Base-by-base conservation (phyloP, 2,329 filamentous ascomycete genomes). In the Ophiostoma triangulosporum region DNA sequence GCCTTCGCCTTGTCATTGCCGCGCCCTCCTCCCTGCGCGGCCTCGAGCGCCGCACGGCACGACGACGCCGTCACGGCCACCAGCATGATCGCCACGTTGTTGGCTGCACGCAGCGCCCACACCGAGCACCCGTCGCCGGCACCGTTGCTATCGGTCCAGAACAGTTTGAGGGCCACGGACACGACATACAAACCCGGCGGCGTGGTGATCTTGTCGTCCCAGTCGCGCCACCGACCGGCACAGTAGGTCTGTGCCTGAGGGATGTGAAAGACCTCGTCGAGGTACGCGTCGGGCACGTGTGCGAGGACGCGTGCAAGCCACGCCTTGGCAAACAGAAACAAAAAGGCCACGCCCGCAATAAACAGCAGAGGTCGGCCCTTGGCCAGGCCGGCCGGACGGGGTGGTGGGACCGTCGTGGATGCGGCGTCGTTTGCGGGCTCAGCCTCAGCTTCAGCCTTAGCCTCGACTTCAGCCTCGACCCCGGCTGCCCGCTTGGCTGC, bases 161-260 rank as follows among this genome's bases (percentile, higher is more conserved):
- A 11, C 2, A 20, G 9, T 29, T 48, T 20, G 11, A 57, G 50
- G 20, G 55, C 50, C 9, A 57, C 53, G 3, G 58, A 60, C 11
- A 60, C 53, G 15, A 58, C 36, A 32, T 60, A 59, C 71, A 98
- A 71, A 32, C 90, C 93, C 0, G 93, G 91, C 0, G 93, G 93
- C 1, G 93, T 98, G 0, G 93, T 98, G 64, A 98, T 93, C 66
- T 97, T 98, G 56, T 91, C 84, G 67, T 98, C 90, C 93, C 93
- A 98, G 54, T 87, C 75, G 12, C 67, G 65, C 70, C 84, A 95
- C 52, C 77, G 76, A 11, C 84, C 83, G 38, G 77, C 66, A 66
- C 90, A 96, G 66, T 95, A 98, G 29, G 78, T 80, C 62, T 95
- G 88, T 0, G 89, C 89, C 68, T 98, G 93, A 0, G 88, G 87